phyloP scores from a whole-genome alignment of 805 yeast genomes.

The Saccharomycopsis fermentans region DNA sequence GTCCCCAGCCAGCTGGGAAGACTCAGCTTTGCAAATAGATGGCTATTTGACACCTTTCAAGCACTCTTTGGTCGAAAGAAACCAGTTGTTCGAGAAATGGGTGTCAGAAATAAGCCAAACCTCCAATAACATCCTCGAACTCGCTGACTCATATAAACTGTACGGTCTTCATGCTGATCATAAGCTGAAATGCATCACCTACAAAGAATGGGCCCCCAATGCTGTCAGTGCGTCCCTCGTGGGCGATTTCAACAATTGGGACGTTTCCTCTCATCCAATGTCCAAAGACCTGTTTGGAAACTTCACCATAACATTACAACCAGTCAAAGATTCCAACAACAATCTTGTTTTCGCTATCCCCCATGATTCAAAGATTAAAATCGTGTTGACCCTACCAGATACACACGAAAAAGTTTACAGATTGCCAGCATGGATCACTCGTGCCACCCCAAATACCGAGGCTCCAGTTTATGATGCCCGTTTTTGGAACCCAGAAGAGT shows the following conservation, averaged over 20 bases:
- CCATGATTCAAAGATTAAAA: slow-evolving; percentile 72
- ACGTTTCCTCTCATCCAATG: slow-evolving; percentile 45
- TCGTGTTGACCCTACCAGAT: slow-evolving; percentile 50
- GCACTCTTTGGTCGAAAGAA: slow-evolving; percentile 57
- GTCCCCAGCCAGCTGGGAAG: neutral
- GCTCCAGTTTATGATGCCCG: slow-evolving; percentile 47
- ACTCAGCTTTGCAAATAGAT: slow-evolving; percentile 42
- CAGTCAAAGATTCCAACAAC: slow-evolving; percentile 30
- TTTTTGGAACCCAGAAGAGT: slow-evolving; percentile 75
- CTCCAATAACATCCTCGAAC: slow-evolving; percentile 57
- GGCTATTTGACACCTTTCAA: slow-evolving; percentile 81
- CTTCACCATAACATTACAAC: slow-evolving; percentile 50
- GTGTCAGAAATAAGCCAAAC: slow-evolving; percentile 37
- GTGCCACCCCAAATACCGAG: slow-evolving; percentile 64
- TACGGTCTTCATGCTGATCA: slow-evolving; percentile 68
- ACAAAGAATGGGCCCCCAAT: slow-evolving; percentile 86
- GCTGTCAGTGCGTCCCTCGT: slow-evolving; percentile 67
- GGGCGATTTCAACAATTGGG: slow-evolving; percentile 91
- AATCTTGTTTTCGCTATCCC: slow-evolving; percentile 44
- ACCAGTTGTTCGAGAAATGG: slow-evolving; percentile 59
- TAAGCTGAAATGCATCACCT: slow-evolving; percentile 42
- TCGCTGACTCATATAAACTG: slow-evolving; percentile 65
- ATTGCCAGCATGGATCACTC: slow-evolving; percentile 78
- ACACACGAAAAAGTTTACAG: slow-evolving; percentile 62
- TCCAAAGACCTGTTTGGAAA: slow-evolving; percentile 57